Conservation (phyloP, 202 grass and related monocot genomes). For the Schoenoplectus triqueter region DNA sequence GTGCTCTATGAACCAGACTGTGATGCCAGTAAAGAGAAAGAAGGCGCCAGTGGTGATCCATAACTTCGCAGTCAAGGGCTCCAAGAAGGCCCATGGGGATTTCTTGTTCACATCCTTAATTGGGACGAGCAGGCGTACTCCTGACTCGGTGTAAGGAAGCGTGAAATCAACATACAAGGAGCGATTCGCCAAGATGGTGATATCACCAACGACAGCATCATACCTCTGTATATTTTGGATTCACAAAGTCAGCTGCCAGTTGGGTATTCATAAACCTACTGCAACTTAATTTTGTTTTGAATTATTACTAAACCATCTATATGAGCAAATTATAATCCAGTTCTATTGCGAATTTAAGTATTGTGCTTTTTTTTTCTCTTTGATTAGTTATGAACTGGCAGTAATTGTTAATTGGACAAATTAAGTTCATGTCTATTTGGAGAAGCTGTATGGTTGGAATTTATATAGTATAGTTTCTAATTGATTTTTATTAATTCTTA, state of each 20-base stretch:
- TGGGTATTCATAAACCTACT: neutral
- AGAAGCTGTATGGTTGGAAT: neutral
- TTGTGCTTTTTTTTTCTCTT: neutral
- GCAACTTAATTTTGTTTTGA: neutral
- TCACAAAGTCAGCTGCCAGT: too few relatives aligned
- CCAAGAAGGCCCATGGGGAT: too few relatives aligned
- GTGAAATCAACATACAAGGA: conserved; percentile 80
- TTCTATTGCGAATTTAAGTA: neutral
- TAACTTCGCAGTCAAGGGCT: too few relatives aligned
- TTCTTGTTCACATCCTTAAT: too few relatives aligned
- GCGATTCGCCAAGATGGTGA: conserved; percentile 74
- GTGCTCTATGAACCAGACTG: too few relatives aligned
- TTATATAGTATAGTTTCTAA: neutral
- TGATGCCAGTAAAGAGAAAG: too few relatives aligned
- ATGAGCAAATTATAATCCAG: neutral
- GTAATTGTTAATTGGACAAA: neutral
- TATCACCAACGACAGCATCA: conserved; percentile 63
- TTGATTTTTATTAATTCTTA: neutral
- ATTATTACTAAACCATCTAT: neutral
- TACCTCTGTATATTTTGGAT: too few relatives aligned
- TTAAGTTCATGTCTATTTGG: neutral
- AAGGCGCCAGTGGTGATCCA: too few relatives aligned
- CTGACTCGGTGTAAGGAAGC: conserved; percentile 42
- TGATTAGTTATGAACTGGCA: too few relatives aligned
- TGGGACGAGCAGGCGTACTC: too few relatives aligned